Evolutionary conservation across 345 rosid genomes (phyloP).

Genomic region (Balakata baccata): DNA sequence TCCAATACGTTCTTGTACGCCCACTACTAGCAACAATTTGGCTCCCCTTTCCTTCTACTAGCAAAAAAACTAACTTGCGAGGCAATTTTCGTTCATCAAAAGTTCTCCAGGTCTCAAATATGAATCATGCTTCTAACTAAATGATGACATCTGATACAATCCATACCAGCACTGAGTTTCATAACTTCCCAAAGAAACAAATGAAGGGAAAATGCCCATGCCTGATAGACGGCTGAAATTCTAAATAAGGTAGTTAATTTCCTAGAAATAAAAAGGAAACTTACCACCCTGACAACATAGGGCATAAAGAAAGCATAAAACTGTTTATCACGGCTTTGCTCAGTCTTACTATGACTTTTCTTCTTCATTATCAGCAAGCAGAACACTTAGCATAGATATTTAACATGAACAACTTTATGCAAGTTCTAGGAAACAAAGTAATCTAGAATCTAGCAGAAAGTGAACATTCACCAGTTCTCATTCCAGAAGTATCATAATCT

Average conservation of each 20-base stretch:
- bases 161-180: neutral
- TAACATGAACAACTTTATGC: neutral
- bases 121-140: neutral
- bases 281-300: neutral
- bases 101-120: neutral
- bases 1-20: conserved; percentile 83
- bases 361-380: neutral
- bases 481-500: conserved; percentile 30
- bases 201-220: neutral
- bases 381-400: neutral
- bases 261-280: conserved; percentile 3
- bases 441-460: conserved; percentile 11
- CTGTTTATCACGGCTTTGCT: neutral
- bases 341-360: neutral
- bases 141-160: conserved; percentile 7
- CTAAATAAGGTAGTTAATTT: neutral
- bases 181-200: neutral
- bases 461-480: conserved; percentile 38
- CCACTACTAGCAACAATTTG: conserved; percentile 36
- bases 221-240: neutral
- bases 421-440: neutral
- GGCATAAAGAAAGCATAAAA: neutral
- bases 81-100: conserved; percentile 13
- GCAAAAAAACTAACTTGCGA: conserved; percentile 13
- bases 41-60: conserved; percentile 41